Evolutionary conservation across 805 yeast species (phyloP).

Genomic region (Henningerozyma blattae): DNA sequence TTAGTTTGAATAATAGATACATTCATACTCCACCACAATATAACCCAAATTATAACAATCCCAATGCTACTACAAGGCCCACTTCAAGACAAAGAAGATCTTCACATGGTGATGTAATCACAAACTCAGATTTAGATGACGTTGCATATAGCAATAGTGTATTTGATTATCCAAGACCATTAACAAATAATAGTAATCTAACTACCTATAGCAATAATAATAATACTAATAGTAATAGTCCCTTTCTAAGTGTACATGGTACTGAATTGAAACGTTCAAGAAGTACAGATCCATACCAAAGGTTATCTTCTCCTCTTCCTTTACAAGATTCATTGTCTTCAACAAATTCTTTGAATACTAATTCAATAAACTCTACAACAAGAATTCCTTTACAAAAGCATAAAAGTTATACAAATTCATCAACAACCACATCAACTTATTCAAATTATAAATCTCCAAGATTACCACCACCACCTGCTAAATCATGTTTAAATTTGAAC

Average conservation of each 20-base stretch:
- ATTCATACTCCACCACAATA: slow-evolving; percentile 23
- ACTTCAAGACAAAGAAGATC: background rate
- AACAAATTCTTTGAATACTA: too few species aligned
- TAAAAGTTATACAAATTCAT: too few species aligned
- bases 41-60: slow-evolving; percentile 13
- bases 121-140: background rate
- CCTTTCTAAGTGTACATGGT: background rate
- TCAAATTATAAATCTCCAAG: slow-evolving; percentile 1
- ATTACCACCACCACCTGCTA: slow-evolving; percentile 20
- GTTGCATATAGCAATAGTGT: too few species aligned
- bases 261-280: background rate
- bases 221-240: background rate
- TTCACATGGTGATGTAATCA: background rate
- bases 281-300: background rate
- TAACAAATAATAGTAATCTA: too few species aligned
- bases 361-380: too few species aligned
- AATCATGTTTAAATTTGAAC: slow-evolving; percentile 10
- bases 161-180: too few species aligned
- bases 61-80: background rate
- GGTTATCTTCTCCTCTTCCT: background rate
- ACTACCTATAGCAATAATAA: too few species aligned
- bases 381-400: too few species aligned
- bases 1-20: slow-evolving; percentile 15
- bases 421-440: slow-evolving; percentile 2
- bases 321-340: too few species aligned